Evolutionary conservation across 129 eudicot species (phyloP).

Genomic region (Logfia minima): DNA sequence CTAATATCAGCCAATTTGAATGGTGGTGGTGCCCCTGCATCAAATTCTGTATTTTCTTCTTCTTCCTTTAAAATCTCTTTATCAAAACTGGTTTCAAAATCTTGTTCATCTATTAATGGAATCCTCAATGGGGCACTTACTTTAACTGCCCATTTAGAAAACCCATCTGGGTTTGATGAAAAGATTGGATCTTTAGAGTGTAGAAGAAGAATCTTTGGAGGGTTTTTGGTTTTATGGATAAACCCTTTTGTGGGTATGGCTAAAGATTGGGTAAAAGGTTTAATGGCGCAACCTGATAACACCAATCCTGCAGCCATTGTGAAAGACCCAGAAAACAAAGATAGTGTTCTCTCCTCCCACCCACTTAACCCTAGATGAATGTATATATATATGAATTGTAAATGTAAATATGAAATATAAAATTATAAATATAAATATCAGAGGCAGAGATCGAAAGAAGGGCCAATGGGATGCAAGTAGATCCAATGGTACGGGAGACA

Average conservation of each 20-base stretch:
- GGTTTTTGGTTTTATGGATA: constrained; percentile 16
- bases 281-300: constrained; percentile 48
- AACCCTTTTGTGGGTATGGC: constrained; percentile 43
- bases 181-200: constrained; percentile 33
- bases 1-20: constrained; percentile 58
- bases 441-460: not conserved
- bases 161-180: constrained; percentile 30
- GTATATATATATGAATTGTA: not conserved
- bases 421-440: not conserved
- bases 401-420: not conserved
- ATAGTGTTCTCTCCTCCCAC: constrained; percentile 16
- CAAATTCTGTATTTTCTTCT: constrained; percentile 25
- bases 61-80: not conserved
- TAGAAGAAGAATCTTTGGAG: constrained; percentile 31
- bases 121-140: constrained; percentile 53
- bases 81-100: constrained; percentile 23
- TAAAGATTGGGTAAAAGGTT: constrained; percentile 44
- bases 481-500: too few species aligned
- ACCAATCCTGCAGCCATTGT: constrained; percentile 58
- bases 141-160: constrained; percentile 33
- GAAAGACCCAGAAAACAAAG: constrained; percentile 22
- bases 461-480: too few species aligned
- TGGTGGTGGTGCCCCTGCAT: constrained; percentile 61
- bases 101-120: constrained; percentile 38
- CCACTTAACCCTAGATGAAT: constrained; percentile 12